Base-by-base conservation (phyloP, 1,139 yeast species). In the Hanseniaspora sp. region DNA sequence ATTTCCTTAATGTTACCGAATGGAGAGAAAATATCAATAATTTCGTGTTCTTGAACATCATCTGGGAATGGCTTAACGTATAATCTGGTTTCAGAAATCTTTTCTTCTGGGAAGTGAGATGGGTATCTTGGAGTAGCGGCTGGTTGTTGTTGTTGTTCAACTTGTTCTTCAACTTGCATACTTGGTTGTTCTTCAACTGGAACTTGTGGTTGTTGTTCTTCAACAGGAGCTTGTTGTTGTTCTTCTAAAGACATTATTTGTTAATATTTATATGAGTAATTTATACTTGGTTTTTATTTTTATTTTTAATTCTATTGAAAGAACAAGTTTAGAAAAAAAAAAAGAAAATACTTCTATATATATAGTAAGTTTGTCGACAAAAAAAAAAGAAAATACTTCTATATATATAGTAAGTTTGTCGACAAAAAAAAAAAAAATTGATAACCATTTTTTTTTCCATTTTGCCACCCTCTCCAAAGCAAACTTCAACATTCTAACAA, bases 1-100 rank as follows among this genome's bases (percentile, higher is more conserved):
- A 82, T 80, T 63, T 82, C 87, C 59, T 74, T 72, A 61, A 84
- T 71, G 53, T 83, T 77, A 60, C 90, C 94, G 58, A 74, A 75
- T 57, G 78, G 74, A 15, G 80, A 69, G 64, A 84, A 83, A 66
- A 79, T 80, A 56, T 79, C 86, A 68, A 81, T 80, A 55, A 84
- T 69, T 63, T 82, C 84, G 58, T 81, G 82, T 57, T 71, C 74
- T 56, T 64, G 67, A 18, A 66, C 69, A 56, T 74, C 77, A 46
- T 71, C 71, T 59, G 78, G 77, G 59, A 76, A 71, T 29, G 80
- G 80, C 70, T 78, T 74, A 56, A 75, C 78, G 63, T 75, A 75
- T 54, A 76, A 67, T 65, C 77, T 76, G 46, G 75, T 75, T 56
- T 70, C 72, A 43, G 80, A 76, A 57, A 72, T 67, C 60, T 72